Base-by-base conservation (phyloP, 345 rosid species). In the Eucalyptus melliodora region DNA sequence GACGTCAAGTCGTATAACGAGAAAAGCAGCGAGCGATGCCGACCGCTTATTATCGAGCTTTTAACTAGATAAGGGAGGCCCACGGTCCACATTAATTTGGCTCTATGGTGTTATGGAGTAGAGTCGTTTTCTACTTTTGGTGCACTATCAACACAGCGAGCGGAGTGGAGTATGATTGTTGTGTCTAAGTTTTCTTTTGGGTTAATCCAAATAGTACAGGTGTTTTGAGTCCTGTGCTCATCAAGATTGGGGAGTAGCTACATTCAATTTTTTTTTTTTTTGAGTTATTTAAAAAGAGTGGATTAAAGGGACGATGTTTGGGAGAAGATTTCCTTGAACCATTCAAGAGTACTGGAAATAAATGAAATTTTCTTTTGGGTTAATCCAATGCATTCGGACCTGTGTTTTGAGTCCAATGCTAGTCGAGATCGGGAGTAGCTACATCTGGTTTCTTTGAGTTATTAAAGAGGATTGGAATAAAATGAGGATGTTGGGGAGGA, bases 1-100 rank as follows among this genome's bases (percentile, higher is more conserved):
- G 40, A 67, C 16, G 80, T 67, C 40, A 31, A 31, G 77, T n/a
- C 77, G 34, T n/a, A 16, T 34, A 65, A 65, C 21, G 77, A 65
- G 77, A 65, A 65, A n/a, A 56, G 40, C 77, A 15, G 77, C 77
- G 80, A 67, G 42, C 80, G 21, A 31, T 16, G 80, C 37, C 3
- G 23, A 67, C 3, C 40, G 8, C 77, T 4, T n/a, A n/a, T 67
- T 0, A 7, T n/a, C 1, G 37, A n/a, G 1, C 77, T n/a, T n/a
- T 67, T 16, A 67, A 67, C 40, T n/a, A 15, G 77, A n/a, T n/a
- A 1, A 1, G 40, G 16, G 77, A 67, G 34, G 77, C 40, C 40
- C 21, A n/a, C 21, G 10, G 40, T 67, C 77, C 77, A 0, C 37
- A n/a, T n/a, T 15, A 16, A n/a, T 67, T 67, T 67, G 77, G 77